A percentile compares a stretch with the other conserved stretches of the same genome.
Evolutionary conservation across 768 basidiomycete species (phyloP).

Genomic region (Kwoniella sp.): DNA sequence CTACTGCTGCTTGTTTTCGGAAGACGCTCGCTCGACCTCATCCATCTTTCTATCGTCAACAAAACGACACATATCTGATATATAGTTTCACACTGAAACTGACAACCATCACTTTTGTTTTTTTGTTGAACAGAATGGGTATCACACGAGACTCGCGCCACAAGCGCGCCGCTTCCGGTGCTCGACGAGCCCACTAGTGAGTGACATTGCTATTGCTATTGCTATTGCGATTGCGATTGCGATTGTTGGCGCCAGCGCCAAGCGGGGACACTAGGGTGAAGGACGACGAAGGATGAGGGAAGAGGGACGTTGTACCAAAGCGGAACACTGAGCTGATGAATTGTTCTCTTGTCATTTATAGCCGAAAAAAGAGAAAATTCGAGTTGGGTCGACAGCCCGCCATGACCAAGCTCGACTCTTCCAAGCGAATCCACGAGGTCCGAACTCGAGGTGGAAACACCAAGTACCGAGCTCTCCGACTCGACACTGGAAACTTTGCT

Average conservation of each 20-base stretch:
- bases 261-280: too few species aligned
- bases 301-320: too few species aligned
- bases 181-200: conserved; percentile 55
- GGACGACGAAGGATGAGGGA: too few species aligned
- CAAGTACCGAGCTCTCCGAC: conserved; percentile 94
- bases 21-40: background rate
- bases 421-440: conserved; percentile 92
- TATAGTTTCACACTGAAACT: background rate
- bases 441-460: conserved; percentile 93
- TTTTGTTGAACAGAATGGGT: conserved; percentile 61
- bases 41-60: background rate
- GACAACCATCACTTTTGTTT: background rate
- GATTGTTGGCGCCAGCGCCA: too few species aligned
- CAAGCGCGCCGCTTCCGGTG: conserved; percentile 87
- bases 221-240: background rate
- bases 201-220: conserved; percentile 7
- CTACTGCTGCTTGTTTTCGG: background rate
- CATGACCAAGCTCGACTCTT: conserved; percentile 85
- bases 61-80: background rate
- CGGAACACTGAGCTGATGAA: background rate
- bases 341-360: conserved; percentile 63
- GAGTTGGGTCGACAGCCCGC: conserved; percentile 98
- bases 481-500: conserved; percentile 96
- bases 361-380: conserved; percentile 99
- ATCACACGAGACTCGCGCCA: conserved; percentile 96